A percentile compares a stretch with the other conserved stretches of the same genome.
Evolutionary conservation across 768 basidiomycete species (phyloP).

Genomic region (Xerocomellus dryophilus): DNA sequence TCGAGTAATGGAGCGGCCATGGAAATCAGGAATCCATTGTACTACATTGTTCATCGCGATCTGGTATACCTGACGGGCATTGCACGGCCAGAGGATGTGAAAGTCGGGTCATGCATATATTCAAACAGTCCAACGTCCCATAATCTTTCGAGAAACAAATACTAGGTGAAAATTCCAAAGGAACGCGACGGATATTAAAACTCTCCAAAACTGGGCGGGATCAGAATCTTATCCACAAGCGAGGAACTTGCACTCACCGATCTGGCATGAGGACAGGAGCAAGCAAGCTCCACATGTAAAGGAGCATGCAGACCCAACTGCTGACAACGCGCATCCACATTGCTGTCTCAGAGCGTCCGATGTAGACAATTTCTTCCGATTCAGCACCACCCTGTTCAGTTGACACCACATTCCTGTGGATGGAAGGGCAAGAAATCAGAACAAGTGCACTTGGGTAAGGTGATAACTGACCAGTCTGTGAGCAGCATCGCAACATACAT

Average conservation of each 20-base stretch:
- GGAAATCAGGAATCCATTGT: neutral
- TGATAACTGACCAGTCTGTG: conserved; percentile 83
- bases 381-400: conserved; percentile 47
- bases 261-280: conserved; percentile 92
- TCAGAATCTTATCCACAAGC: conserved; percentile 2
- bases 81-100: neutral
- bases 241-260: conserved; percentile 47
- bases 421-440: conserved; percentile 1
- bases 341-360: conserved; percentile 91
- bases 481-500: conserved; percentile 98
- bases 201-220: conserved; percentile 25
- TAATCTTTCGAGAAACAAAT: conserved; percentile 1
- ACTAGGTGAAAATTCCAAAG: neutral
- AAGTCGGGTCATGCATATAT: neutral
- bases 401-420: conserved; percentile 68
- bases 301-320: conserved; percentile 86
- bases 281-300: conserved; percentile 85
- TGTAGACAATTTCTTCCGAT: conserved; percentile 76
- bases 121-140: neutral
- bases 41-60: neutral
- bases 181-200: conserved; percentile 6
- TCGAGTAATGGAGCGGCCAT: too few relatives aligned
- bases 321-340: conserved; percentile 99
- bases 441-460: neutral
- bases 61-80: neutral